phyloP scores from a whole-genome alignment of 1,139 yeast species.

The Geotrichum armillariae region DNA sequence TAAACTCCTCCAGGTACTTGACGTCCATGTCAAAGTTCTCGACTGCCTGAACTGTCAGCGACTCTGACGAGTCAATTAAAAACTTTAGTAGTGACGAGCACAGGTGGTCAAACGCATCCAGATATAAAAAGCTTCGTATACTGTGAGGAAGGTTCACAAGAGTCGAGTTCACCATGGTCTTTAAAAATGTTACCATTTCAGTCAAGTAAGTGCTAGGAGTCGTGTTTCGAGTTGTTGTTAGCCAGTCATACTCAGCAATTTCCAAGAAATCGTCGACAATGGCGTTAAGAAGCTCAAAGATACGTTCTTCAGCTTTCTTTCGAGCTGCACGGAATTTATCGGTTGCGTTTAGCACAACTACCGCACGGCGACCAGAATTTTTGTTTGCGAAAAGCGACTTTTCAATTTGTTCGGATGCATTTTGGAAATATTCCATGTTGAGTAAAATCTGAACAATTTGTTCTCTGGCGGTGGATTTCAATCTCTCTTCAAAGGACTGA shows the following conservation, averaged over 20 bases:
- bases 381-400: constrained; percentile 37
- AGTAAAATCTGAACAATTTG: constrained; percentile 86
- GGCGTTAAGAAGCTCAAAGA: constrained; percentile 67
- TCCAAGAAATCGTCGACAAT: constrained; percentile 80
- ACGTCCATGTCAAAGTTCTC: constrained; percentile 64
- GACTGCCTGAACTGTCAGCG: constrained; percentile 49
- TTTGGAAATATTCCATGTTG: constrained; percentile 80
- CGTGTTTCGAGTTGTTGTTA: constrained; percentile 49
- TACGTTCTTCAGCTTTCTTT: constrained; percentile 74
- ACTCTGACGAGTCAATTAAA: constrained; percentile 50
- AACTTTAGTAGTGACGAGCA: constrained; percentile 68
- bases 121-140: constrained; percentile 74
- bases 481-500: constrained; percentile 61
- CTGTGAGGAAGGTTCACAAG: constrained; percentile 78
- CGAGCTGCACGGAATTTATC: constrained; percentile 59
- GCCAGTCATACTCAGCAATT: constrained; percentile 84
- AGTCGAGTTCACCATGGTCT: constrained; percentile 85
- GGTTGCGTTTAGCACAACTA: constrained; percentile 50
- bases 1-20: constrained; percentile 54
- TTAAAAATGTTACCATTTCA: constrained; percentile 86
- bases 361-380: constrained; percentile 39
- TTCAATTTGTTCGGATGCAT: constrained; percentile 51
- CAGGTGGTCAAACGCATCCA: constrained; percentile 84
- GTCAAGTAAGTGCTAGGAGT: constrained; percentile 76
- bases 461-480: constrained; percentile 74